Evolutionary conservation across 805 yeast species (phyloP).

Genomic region (Starmerella khaoyaiensis): DNA sequence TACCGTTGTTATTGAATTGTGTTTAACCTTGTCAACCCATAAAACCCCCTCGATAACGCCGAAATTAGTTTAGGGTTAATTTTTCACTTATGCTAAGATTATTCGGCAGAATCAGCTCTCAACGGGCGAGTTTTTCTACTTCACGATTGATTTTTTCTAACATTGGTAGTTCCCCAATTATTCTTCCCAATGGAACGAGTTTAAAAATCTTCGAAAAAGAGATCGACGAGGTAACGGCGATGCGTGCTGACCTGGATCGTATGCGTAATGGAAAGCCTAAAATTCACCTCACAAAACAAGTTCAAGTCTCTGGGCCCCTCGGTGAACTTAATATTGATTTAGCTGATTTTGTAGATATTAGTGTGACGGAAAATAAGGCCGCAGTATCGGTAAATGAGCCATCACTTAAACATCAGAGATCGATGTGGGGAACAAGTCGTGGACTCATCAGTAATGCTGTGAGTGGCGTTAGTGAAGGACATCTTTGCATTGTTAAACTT

Average conservation of each 20-base stretch:
- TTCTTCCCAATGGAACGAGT: slow-evolving; percentile 48
- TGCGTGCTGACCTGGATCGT: slow-evolving; percentile 43
- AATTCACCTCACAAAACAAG: slow-evolving; percentile 43
- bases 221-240: slow-evolving; percentile 25
- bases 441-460: slow-evolving; percentile 64
- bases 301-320: slow-evolving; percentile 62
- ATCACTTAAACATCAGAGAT: slow-evolving; percentile 50
- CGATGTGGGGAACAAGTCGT: slow-evolving; percentile 94
- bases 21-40: too few relatives aligned
- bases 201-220: slow-evolving; percentile 27
- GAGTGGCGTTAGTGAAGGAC: slow-evolving; percentile 87
- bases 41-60: too few relatives aligned
- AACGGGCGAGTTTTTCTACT: slow-evolving; percentile 14
- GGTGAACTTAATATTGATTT: slow-evolving; percentile 53
- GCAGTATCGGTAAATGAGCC: slow-evolving; percentile 47
- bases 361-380: slow-evolving; percentile 32
- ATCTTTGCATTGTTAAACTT: slow-evolving; percentile 68
- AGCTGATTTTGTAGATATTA: slow-evolving; percentile 50
- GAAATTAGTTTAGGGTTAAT: too few relatives aligned
- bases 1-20: too few relatives aligned
- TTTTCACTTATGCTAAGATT: slow-evolving; percentile 1
- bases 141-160: slow-evolving; percentile 25
- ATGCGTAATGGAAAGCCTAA: slow-evolving; percentile 54
- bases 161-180: slow-evolving; percentile 70
- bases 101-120: not conserved